Evolutionary conservation across 306 rosid genomes (phyloP).

Genomic region (Casuarina equisetifolia): DNA sequence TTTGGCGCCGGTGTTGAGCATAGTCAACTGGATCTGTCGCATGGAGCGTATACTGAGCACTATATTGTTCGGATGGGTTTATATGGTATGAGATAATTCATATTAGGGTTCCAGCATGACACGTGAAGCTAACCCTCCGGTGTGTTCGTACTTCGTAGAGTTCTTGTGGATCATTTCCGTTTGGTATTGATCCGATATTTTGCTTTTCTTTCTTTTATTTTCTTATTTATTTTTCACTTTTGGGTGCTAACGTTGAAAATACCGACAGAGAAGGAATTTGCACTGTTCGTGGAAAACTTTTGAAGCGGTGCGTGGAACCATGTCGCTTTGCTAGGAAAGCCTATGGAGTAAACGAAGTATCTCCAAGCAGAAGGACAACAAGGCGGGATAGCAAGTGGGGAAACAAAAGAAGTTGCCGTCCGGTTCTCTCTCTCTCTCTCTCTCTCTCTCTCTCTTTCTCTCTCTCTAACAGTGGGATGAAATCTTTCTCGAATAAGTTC

Average conservation of each 20-base stretch:
- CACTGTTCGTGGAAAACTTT: constrained; percentile 41
- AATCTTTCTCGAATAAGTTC: neutral
- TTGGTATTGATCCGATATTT: constrained; percentile 12
- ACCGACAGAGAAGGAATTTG: constrained; percentile 34
- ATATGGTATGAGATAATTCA: neutral
- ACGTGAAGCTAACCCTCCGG: neutral
- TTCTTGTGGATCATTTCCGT: constrained; percentile 5
- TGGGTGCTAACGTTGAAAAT: constrained; percentile 19
- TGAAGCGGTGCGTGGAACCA: constrained; percentile 8
- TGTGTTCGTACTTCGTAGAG: neutral
- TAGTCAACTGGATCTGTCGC: constrained; percentile 22
- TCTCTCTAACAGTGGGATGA: neutral
- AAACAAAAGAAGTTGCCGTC: neutral
- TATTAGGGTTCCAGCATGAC: constrained; percentile 43
- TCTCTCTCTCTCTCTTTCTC: neutral
- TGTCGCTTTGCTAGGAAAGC: constrained; percentile 22
- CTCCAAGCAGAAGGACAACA: constrained; percentile 7
- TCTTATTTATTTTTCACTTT: constrained; percentile 1
- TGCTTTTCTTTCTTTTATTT: neutral
- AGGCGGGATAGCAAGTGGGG: neutral
- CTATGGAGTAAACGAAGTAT: neutral
- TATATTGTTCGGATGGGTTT: neutral
- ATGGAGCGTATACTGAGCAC: neutral
- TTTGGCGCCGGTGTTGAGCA: constrained; percentile 1
- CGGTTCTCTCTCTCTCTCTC: neutral